Evolutionary conservation across 2,329 filamentous ascomycete genomes (phyloP).

Genomic region (Pseudogymnoascus sp.): DNA sequence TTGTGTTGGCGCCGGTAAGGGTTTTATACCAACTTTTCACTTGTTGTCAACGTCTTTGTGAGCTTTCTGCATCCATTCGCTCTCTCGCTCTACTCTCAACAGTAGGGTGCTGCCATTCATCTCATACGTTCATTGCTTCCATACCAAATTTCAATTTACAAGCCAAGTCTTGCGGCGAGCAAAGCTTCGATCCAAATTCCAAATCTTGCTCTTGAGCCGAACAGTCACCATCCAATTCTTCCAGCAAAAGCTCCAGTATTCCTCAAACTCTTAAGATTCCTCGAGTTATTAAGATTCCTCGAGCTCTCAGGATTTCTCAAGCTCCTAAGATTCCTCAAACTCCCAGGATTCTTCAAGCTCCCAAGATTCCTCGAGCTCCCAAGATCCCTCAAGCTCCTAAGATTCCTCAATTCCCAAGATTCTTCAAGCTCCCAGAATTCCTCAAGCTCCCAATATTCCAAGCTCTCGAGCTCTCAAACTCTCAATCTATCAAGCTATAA

Average conservation of each 20-base stretch:
- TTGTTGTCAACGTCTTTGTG: background rate
- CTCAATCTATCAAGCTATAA: too few relatives aligned
- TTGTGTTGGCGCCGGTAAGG: background rate
- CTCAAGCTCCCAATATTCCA: background rate
- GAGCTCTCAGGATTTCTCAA: background rate
- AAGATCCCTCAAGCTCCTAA: background rate
- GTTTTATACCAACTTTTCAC: background rate
- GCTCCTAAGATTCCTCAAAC: background rate
- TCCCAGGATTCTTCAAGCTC: background rate
- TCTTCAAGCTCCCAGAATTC: background rate
- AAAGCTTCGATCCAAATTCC: background rate
- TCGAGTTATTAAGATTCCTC: background rate
- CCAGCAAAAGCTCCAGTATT: too few relatives aligned
- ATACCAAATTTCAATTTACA: background rate
- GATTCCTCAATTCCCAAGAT: too few relatives aligned
- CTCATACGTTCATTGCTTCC: background rate
- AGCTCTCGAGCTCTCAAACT: too few relatives aligned
- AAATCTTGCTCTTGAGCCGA: background rate
- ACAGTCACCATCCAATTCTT: background rate
- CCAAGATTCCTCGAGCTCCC: too few relatives aligned
- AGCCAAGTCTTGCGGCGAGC: background rate
- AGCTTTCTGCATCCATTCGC: background rate
- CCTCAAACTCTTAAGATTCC: too few relatives aligned
- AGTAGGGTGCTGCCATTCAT: background rate
- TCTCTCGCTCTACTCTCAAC: background rate